Conservation (phyloP, 1,284 basidiomycete species). For the Thelephora terrestris region DNA sequence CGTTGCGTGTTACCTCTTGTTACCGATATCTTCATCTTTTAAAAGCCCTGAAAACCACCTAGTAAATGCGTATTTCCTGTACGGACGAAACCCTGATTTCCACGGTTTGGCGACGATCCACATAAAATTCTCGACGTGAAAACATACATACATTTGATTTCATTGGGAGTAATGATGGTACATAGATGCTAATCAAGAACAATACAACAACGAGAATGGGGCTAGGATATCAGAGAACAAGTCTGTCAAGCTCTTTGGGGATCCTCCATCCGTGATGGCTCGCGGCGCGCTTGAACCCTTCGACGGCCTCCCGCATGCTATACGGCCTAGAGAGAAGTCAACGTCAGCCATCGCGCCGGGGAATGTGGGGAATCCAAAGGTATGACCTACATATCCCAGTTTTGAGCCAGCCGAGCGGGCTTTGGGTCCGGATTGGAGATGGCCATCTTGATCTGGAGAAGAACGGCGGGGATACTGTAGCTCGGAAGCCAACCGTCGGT, state of each 20-base stretch:
- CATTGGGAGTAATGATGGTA: too few relatives aligned
- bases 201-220: too few relatives aligned
- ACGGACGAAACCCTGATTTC: too few relatives aligned
- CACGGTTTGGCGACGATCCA: too few relatives aligned
- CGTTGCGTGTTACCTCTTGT: too few relatives aligned
- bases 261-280: constrained; percentile 49
- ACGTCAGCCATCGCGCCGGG: background rate
- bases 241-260: constrained; percentile 10
- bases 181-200: too few relatives aligned
- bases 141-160: too few relatives aligned
- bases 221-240: constrained; percentile 1
- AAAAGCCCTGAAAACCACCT: too few relatives aligned
- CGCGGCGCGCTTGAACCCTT: constrained; percentile 48
- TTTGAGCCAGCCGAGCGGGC: constrained; percentile 39
- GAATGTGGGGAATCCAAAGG: background rate
- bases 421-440: constrained; percentile 49
- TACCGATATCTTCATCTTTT: too few relatives aligned
- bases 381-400: constrained; percentile 26
- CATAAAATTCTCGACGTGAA: too few relatives aligned
- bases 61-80: too few relatives aligned
- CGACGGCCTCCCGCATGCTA: constrained; percentile 38
- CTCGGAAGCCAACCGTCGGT: constrained; percentile 58
- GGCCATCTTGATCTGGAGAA: constrained; percentile 54
- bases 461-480: constrained; percentile 50
- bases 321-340: constrained; percentile 34